Base-by-base conservation (phyloP, 2,329 filamentous ascomycete species). In the Cyphellophora attinorum region DNA sequence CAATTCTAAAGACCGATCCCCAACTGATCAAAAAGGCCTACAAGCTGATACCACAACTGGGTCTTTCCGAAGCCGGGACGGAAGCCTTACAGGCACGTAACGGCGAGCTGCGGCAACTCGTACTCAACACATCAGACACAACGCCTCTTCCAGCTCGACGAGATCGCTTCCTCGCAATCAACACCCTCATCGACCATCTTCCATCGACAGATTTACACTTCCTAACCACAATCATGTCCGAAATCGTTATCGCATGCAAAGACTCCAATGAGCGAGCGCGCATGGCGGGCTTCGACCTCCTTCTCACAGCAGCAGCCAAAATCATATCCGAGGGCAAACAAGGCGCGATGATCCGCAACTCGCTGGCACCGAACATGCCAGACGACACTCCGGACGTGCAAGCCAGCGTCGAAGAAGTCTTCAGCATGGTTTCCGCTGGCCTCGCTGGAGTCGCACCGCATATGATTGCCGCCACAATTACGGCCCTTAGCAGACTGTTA, bases 1-100 rank as follows among this genome's bases (percentile, higher is more conserved):
- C 83, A 10, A 39, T 47, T 10, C 50, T 59, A 11, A 54, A 57
- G 27, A 54, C 54, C 23, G 89, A 96, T 53, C 82, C 89, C 6
- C 89, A 96, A 57, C 67, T 98, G 21, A 89, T 96, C 59, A 98
- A 98, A 74, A 98, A 98, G 63, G 89, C 91, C 0, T 98, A 98
- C 68, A 96, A 96, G 66, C 74, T 98, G 33, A 93, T 98, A 33
- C 89, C 91, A 3, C 80, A 91, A 35, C 73, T 98, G 27, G 81
- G 84, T 2, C 81, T 84, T 45, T 93, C 88, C 1, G 75, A 83
- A 19, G 74, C 72, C 31, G 91, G 91, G 29, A 76, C 74, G 47
- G 62, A 67, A n/a, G 88, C 89, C 3, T 70, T 98, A 2, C 60
- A 71, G 43, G 79, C 88, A 51, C 77, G 88, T 35, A 85, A 76